Evolutionary conservation across 371 early-diverging fungal genomes (phyloP), one percentile per base, ranked within the genome.

Genomic region (Dinochytrium kinnereticum): DNA sequence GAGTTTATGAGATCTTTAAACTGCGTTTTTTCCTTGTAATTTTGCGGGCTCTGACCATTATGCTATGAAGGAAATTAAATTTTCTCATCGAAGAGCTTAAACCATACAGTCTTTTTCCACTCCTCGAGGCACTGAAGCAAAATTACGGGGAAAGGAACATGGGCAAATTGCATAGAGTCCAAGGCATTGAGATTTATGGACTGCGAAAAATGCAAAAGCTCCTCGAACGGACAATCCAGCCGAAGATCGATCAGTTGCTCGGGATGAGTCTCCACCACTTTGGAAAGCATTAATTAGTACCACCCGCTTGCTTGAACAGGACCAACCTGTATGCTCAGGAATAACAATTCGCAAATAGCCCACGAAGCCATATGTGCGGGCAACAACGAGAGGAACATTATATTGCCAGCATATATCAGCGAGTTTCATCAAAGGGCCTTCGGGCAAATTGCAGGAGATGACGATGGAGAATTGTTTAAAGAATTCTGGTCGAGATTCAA

Each of bases 241-340:
- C 98, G 91, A 36, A 96, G 84, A 80, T 98, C 97, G 19, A 86
- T 31, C 15, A 78, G 73, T 26, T 84, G 88, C 31, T 92, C 95
- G 1, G 92, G 93, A 77, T 98, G 97, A 1, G 94, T 88, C 76
- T 98, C 98, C 36, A 96, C 89, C 40, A 96, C 95, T 77, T 53
- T 31, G 19, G 33, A 21, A 36, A 53, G 61, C 39, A 74, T 51
- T 15, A 68, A 21, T 19, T 33, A 37, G 7, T 39, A 64, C n/a
- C 44, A n/a, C n/a, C 28, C 44, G 13, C 33, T 28, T 50, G 30
- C 30, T 19, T 5, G 34, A n/a, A 13, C 39, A 3, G 28, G 51
- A 64, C 39, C 40, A 69, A 93, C 91, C 81, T 28, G 88, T 79
- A 79, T 95, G 95, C 72, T 96, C 95, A 17, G 89, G 88, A 28